A percentile compares a stretch with the other conserved stretches of the same genome.
Evolutionary conservation across 2,329 filamentous ascomycete genomes (phyloP).

Genomic region (Grosmannia clavigera): DNA sequence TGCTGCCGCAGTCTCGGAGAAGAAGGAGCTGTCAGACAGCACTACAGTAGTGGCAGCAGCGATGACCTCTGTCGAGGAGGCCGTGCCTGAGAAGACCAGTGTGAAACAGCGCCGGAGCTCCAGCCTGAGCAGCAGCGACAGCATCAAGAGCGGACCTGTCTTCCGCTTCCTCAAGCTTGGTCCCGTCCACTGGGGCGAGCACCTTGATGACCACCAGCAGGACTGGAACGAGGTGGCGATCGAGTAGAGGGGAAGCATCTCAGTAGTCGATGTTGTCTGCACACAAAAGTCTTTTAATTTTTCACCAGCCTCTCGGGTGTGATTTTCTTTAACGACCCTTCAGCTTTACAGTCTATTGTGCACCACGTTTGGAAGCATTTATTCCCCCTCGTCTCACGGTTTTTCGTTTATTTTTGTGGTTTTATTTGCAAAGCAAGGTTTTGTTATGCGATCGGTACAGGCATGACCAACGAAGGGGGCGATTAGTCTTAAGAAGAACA

Average conservation of each 20-base stretch:
- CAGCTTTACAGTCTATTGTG: too few species aligned
- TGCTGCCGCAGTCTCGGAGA: conserved; percentile 10
- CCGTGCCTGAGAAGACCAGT: conserved; percentile 5
- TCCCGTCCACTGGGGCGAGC: conserved; percentile 52
- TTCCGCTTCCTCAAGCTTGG: conserved; percentile 50
- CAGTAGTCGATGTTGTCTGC: background rate
- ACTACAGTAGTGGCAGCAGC: conserved; percentile 8
- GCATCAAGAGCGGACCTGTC: conserved; percentile 19
- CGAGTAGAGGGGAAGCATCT: conserved; percentile 15
- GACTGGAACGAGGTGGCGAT: conserved; percentile 41
- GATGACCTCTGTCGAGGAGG: background rate
- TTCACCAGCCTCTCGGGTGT: too few species aligned
- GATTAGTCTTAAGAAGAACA: background rate
- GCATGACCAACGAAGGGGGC: background rate
- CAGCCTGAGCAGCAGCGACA: conserved; percentile 35
- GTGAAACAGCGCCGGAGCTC: conserved; percentile 36
- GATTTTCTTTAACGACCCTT: too few species aligned
- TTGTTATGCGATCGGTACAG: background rate
- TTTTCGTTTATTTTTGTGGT: background rate
- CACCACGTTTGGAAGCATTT: too few species aligned
- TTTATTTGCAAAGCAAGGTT: background rate
- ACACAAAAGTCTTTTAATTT: too few species aligned
- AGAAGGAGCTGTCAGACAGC: conserved; percentile 14
- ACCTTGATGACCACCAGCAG: conserved; percentile 41
- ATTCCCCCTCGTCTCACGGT: too few species aligned